Conservation (phyloP, 805 yeast species). For the Lipomyces chichibuensis region DNA sequence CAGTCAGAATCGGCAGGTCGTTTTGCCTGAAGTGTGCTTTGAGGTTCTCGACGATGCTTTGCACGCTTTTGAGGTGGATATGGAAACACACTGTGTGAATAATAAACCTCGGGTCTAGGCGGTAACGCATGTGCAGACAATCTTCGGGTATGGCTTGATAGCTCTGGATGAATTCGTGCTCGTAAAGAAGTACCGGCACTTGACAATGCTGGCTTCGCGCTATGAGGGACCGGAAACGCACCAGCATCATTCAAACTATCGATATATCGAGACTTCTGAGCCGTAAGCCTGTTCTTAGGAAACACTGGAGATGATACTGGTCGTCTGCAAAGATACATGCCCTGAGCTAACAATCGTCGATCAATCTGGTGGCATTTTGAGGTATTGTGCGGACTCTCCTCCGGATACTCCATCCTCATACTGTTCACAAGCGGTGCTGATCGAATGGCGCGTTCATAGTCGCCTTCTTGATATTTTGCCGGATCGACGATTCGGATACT, state of each 20-base stretch:
- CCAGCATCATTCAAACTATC: not conserved
- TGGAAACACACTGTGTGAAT: not conserved
- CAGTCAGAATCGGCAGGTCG: not conserved
- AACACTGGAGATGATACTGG: not conserved
- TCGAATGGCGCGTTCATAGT: conserved; percentile 32
- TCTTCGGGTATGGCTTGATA: not conserved
- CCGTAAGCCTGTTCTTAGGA: not conserved
- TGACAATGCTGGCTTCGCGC: not conserved
- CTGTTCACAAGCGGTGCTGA: conserved; percentile 26
- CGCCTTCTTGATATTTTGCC: conserved; percentile 16
- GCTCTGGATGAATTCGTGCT: not conserved
- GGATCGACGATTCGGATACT: conserved; percentile 25
- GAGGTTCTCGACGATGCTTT: not conserved
- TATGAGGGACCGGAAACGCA: not conserved
- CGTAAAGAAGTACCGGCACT: not conserved
- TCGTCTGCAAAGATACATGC: not conserved
- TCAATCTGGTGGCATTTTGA: not conserved
- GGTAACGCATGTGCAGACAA: not conserved
- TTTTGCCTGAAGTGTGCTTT: not conserved
- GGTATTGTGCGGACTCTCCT: not conserved
- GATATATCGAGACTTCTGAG: not conserved
- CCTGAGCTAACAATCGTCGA: not conserved
- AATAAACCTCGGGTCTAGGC: not conserved
- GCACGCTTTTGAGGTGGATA: not conserved
- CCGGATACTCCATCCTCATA: not conserved